A percentile compares a stretch with the other conserved stretches of the same genome.
Conservation (phyloP, 768 basidiomycete species). For the Russula brevipes region DNA sequence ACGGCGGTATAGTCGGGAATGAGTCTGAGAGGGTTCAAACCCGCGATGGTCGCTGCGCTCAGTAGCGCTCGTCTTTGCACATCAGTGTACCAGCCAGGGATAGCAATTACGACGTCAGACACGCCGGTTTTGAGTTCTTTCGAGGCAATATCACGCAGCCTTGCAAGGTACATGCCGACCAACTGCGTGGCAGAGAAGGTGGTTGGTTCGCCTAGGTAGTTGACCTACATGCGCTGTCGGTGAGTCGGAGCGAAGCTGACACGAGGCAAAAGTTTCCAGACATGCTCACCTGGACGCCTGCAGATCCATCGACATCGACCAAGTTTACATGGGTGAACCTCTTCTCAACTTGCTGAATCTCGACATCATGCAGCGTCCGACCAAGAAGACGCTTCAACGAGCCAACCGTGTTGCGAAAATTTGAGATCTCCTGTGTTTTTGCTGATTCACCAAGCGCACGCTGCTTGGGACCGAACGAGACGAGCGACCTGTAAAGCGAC, state of each 20-base stretch:
- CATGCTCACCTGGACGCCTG: conserved; percentile 76
- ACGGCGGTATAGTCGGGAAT: conserved; percentile 97
- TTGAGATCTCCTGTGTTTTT: conserved; percentile 96
- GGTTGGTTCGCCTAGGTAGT: conserved; percentile 76
- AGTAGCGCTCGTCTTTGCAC: conserved; percentile 84
- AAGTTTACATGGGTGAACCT: conserved; percentile 86
- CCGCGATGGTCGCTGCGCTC: conserved; percentile 85
- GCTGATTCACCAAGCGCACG: conserved; percentile 90
- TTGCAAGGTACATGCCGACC: conserved; percentile 84
- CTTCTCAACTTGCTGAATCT: conserved; percentile 79
- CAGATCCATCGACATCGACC: conserved; percentile 75
- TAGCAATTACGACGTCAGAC: conserved; percentile 90
- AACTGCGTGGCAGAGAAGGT: conserved; percentile 87
- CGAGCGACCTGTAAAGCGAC: conserved; percentile 62
- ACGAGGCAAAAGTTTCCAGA: conserved; percentile 1
- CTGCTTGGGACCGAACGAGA: conserved; percentile 90
- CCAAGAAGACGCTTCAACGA: conserved; percentile 88
- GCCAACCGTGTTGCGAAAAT: conserved; percentile 96
- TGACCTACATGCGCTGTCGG: conserved; percentile 51
- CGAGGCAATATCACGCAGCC: conserved; percentile 82
- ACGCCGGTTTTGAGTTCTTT: conserved; percentile 82
- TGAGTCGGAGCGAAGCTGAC: conserved; percentile 21
- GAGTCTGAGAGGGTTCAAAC: conserved; percentile 85
- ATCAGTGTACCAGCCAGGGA: conserved; percentile 97
- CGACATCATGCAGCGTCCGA: conserved; percentile 70